Base-by-base conservation (phyloP, 2,329 filamentous ascomycete species). In the Colletotrichum scovillei region DNA sequence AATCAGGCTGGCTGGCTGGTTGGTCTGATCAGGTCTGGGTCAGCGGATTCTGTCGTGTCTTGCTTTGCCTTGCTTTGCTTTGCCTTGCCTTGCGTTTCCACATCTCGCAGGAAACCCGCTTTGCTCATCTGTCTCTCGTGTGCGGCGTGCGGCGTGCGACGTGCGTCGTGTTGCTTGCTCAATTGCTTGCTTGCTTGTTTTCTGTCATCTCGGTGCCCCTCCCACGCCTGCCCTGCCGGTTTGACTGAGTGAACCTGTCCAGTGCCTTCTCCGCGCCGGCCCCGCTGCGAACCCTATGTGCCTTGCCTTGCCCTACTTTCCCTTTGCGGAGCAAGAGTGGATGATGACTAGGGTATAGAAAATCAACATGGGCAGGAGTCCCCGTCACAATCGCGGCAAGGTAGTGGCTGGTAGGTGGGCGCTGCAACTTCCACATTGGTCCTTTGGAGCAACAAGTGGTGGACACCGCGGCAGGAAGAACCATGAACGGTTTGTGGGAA, bases 281-380 rank as follows among this genome's bases (percentile, higher is more conserved):
- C 63, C 63, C 52, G 63, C 63, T 46, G 52, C 63, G 52, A 65
- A 65, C 63, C 63, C 63, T 56, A 57, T 65, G 63, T 65, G 63
- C 52, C 19, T 65, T 56, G 32, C 32, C 63, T 56, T 30, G 52
- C 52, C 32, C 32, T 57, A 30, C 62, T 35, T n/a, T 56, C 46
- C 32, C n/a, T 49, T 38, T 65, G 49, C 53, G 62, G 52, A 65
- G 16, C 63, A 2, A 11, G 22, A 57, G 62, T 64, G 46, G 62
- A 16, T 38, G 19, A 19, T 26, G 22, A 49, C 52, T 22, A 53
- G 35, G 62, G 62, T 49, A 8, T 11, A 49, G 28, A 64, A 55
- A 49, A 64, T 5, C 12, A 35, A 57, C 52, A 46, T 57, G 52
- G 63, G 30, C 8, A 35, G 60, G 46, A 52, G 16, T 42, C 42